A percentile compares a stretch with the other conserved stretches of the same genome.
phyloP scores from a whole-genome alignment of 2,329 filamentous ascomycete species.

The Apiospora arundinis region DNA sequence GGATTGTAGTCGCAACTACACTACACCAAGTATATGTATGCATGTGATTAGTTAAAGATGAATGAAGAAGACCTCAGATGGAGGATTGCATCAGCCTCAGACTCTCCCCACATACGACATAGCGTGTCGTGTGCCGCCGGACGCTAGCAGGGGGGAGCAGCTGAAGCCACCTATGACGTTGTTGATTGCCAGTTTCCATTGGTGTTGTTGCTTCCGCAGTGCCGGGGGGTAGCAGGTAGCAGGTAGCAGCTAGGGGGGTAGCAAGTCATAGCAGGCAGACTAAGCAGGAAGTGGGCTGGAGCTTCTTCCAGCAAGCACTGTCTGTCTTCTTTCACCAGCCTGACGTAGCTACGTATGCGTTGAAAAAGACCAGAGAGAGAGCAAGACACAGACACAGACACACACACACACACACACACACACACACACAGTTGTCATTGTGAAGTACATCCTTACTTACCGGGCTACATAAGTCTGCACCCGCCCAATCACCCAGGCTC shows the following conservation, averaged over 20 bases:
- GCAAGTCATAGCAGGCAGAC: conserved; percentile 20
- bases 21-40: not conserved
- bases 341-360: conserved; percentile 20
- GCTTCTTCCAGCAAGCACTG: too few relatives aligned
- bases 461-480: conserved; percentile 13
- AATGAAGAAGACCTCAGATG: not conserved
- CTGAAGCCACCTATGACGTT: conserved; percentile 29
- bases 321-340: conserved; percentile 3
- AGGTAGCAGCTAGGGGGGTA: conserved; percentile 4
- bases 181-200: conserved; percentile 25
- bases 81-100: conserved; percentile 5
- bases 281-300: conserved; percentile 16
- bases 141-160: not conserved
- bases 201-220: not conserved
- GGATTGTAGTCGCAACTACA: not conserved
- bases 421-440: not conserved
- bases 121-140: not conserved
- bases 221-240: not conserved
- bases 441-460: conserved; percentile 1
- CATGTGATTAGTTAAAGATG: not conserved
- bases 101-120: not conserved
- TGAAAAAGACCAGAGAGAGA: not conserved
- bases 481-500: conserved; percentile 10
- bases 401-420: not conserved
- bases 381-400: not conserved